Percentiles rank a stretch among this genome's conserved stretches.
phyloP scores from a whole-genome alignment of 352 stramenopile genomes.

The Phytophthora melonis region DNA sequence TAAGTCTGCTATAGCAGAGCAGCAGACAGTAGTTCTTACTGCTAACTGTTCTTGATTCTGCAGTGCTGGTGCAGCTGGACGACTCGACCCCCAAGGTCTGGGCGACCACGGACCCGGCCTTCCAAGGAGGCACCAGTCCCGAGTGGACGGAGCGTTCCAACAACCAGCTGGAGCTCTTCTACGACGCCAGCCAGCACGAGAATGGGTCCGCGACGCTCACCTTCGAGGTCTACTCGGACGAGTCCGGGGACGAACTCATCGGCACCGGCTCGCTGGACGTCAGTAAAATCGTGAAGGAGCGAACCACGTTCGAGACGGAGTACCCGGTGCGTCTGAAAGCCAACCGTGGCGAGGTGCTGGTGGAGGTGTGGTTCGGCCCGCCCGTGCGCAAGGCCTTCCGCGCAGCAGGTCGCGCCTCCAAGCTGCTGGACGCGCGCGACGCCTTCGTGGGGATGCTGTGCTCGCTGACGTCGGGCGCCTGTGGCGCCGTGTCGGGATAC shows the following conservation, averaged over 20 bases:
- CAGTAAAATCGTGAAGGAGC: slow-evolving; percentile 47
- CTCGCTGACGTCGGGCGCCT: slow-evolving; percentile 46
- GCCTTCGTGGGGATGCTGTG: slow-evolving; percentile 64
- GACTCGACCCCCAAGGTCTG: slow-evolving; percentile 67
- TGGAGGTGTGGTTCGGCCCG: slow-evolving; percentile 81
- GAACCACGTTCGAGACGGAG: slow-evolving; percentile 43
- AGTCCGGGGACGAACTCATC: slow-evolving; percentile 78
- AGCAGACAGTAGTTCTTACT: not conserved
- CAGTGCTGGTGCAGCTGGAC: slow-evolving; percentile 79
- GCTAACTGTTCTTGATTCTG: slow-evolving; percentile 16
- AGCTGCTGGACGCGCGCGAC: slow-evolving; percentile 81
- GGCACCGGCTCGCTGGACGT: slow-evolving; percentile 74
- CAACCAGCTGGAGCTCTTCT: slow-evolving; percentile 88
- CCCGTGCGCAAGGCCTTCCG: slow-evolving; percentile 84
- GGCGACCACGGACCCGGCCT: slow-evolving; percentile 73
- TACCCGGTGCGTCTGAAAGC: slow-evolving; percentile 67
- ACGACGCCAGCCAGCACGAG: slow-evolving; percentile 61
- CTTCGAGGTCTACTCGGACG: slow-evolving; percentile 78
- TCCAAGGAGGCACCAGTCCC: slow-evolving; percentile 64
- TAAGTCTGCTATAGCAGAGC: slow-evolving; percentile 22
- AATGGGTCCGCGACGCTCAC: slow-evolving; percentile 56
- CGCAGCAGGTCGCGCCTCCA: slow-evolving; percentile 70
- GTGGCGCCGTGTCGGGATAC: slow-evolving; percentile 50
- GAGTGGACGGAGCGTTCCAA: slow-evolving; percentile 77
- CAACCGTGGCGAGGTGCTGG: slow-evolving; percentile 64